Evolutionary conservation across 1,284 basidiomycete species (phyloP), one percentile per base, ranked within the genome.

Genomic region (Rhodotorula sp.): DNA sequence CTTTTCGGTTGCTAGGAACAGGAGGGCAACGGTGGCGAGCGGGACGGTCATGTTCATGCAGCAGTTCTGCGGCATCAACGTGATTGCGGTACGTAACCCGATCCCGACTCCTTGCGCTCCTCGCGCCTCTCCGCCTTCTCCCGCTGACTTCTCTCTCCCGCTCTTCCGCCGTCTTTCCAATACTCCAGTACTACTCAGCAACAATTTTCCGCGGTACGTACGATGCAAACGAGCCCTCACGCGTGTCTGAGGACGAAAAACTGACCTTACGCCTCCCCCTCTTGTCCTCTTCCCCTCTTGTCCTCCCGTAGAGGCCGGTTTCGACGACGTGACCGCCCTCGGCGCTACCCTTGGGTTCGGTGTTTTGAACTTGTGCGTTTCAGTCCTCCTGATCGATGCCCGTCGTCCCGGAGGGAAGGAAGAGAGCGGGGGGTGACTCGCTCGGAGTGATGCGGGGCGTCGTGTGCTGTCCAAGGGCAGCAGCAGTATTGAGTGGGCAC

Each of bases 1-100:
- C 53, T 75, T 75, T 55, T 34, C 61, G 5, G 73, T 91, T 37
- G 88, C 88, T 21, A 86, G 92, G 69, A 88, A 90, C 80, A 85
- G 91, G 76, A 85, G 91, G 61, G 92, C 90, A 0, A 85, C 89
- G 0, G 81, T 89, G 44, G 90, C 88, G 0, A 86, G 88, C 10
- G 61, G 46, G 10, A 34, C 17, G 17, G 36, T 57, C 22, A 57
- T 61, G 39, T 56, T 60, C 63, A 67, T 67, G 69, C 66, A 65
- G 57, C 77, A 79, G 54, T 72, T 77, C 61, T 79, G 78, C 59
- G 76, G 78, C 32, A 77, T 80, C 66, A 84, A 85, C 78, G 60
- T 54, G 8, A 54, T 54, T 21, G 50, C 50, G 86, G 46, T 57
- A 2, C 54, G 44, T 56, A 27, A 4, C 44, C 21, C 15, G 27